These are phyloP conservation scores for Rhodotorula sp. DNA, from an alignment of 1,284 basidiomycete genomes.

Conservation along the genomic window DNA sequence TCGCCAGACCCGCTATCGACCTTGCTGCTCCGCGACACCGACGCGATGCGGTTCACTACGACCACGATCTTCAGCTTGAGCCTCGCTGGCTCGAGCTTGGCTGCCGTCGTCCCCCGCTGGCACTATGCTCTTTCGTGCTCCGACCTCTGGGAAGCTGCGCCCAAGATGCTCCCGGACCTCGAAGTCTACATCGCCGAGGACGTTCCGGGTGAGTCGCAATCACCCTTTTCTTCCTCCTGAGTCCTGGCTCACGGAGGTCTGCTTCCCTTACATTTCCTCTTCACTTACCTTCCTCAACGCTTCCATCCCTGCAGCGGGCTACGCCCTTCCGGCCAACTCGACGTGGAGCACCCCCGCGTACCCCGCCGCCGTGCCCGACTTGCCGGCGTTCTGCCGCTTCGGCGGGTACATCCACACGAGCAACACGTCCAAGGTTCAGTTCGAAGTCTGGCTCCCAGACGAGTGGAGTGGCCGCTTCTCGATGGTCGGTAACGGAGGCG, in stretches of 20 bases:
- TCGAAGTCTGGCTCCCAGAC: constrained; percentile 43
- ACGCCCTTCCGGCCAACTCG: constrained; percentile 6
- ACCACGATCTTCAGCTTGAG: background rate
- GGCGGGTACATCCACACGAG: constrained; percentile 36
- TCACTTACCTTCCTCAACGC: no score
- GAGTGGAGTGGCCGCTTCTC: constrained; percentile 38
- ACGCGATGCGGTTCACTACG: background rate
- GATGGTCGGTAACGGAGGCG: constrained; percentile 42
- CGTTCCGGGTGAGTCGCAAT: background rate
- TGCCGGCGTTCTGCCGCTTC: constrained; percentile 36
- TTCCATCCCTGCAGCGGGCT: background rate
- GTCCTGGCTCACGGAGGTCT: background rate
- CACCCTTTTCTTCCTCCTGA: background rate
- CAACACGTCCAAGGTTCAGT: constrained; percentile 28
- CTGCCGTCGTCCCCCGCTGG: background rate
- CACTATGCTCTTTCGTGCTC: background rate
- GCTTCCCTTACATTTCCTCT: background rate
- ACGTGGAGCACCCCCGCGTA: constrained; percentile 5
- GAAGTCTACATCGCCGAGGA: background rate
- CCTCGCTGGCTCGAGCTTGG: background rate
- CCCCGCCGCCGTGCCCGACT: constrained; percentile 22
- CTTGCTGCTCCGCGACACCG: no score
- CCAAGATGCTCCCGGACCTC: background rate
- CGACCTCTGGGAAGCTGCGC: background rate
- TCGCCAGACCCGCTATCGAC: no score